Base-by-base conservation (phyloP, 805 yeast genomes). In the Osmozyma mogii region DNA sequence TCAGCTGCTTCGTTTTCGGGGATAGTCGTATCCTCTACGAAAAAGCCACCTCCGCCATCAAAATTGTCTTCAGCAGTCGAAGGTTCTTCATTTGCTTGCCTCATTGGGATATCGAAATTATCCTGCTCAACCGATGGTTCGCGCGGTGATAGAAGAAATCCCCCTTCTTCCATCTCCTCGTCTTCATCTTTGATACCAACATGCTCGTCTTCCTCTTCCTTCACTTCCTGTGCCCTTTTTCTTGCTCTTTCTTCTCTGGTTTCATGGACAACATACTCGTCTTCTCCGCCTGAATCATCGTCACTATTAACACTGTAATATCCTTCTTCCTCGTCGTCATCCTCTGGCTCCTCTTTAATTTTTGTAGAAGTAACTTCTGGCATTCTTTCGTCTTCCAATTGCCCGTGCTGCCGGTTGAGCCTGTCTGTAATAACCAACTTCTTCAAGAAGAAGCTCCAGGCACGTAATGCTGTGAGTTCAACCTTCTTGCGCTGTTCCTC, bases 361-460 rank as follows among this genome's bases (percentile, higher is more conserved):
- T n/a, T n/a, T n/a, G n/a, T n/a, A n/a, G n/a, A n/a, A n/a, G n/a
- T n/a, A n/a, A n/a, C n/a, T n/a, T n/a, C n/a, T n/a, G n/a, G n/a
- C n/a, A n/a, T n/a, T 8, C 36, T 38, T 11, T 22, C 27, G 3
- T 43, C 51, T 6, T 40, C 52, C 3, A 70, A 41, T 15, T 39
- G 43, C 4, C 83, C 82, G 43, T 75, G 81, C 15, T 56, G 56
- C 21, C 35, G 40, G 32, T 70, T 60, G 38, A 75, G 58, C 26
- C 81, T 45, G 8, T 54, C 57, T 24, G 52, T 50, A 17, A 75
- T 72, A 29, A 70, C 51, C 21, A 76, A 50, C 31, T 68, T 74
- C 6, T 71, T 58, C 34, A 75, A 50, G 34, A 74, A 58, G 27
- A 62, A 56, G 35, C 62, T 70, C 83, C 81, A 75, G 19, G 65